A percentile compares a stretch with the other conserved stretches of the same genome.
phyloP scores from a whole-genome alignment of 768 basidiomycete species.

The Serendipita vermifera region DNA sequence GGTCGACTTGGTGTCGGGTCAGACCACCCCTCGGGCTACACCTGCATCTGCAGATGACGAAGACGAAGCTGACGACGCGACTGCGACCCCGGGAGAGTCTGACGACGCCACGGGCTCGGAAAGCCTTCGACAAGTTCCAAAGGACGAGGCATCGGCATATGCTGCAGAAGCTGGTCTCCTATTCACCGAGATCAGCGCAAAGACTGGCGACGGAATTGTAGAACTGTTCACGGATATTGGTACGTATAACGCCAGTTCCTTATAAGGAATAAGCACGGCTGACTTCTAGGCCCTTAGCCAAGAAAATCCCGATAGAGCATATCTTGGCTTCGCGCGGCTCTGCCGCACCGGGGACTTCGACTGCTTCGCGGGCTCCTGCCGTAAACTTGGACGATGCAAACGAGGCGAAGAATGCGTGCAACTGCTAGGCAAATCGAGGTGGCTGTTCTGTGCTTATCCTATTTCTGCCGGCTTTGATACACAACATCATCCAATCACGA shows the following conservation, averaged over 20 bases:
- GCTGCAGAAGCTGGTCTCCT: constrained; percentile 87
- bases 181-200: constrained; percentile 97
- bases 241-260: constrained; percentile 26
- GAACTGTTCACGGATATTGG: constrained; percentile 99
- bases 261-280: background rate
- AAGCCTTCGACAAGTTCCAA: constrained; percentile 74
- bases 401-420: constrained; percentile 23
- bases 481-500: too few relatives aligned
- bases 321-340: constrained; percentile 71
- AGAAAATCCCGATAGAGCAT: constrained; percentile 86
- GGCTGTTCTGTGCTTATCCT: too few relatives aligned
- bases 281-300: constrained; percentile 32
- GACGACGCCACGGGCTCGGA: constrained; percentile 39
- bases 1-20: constrained; percentile 60
- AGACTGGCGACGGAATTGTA: constrained; percentile 89
- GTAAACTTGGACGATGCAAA: constrained; percentile 25
- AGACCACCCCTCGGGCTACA: constrained; percentile 42
- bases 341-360: constrained; percentile 40
- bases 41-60: constrained; percentile 50
- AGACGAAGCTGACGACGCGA: constrained; percentile 88
- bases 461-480: too few relatives aligned
- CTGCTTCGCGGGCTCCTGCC: constrained; percentile 10
- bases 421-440: too few relatives aligned
- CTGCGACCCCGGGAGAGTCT: constrained; percentile 64
- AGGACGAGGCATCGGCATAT: constrained; percentile 93